Percentiles rank a stretch among this genome's conserved stretches.
Conservation (phyloP, 495 filamentous ascomycete species). For the Penicillium daleae region DNA sequence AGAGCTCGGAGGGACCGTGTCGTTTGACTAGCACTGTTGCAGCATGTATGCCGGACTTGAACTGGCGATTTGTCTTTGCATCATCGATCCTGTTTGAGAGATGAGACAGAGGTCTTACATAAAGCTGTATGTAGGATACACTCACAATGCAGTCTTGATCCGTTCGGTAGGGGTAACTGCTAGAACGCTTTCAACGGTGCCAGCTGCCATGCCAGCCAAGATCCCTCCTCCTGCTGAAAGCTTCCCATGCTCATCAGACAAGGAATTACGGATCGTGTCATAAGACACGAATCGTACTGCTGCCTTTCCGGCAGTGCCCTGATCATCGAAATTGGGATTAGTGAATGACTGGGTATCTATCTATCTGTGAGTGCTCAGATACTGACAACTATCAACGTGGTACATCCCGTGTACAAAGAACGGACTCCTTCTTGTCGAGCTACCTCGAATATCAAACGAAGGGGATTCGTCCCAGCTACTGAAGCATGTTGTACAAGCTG, state of each 20-base stretch:
- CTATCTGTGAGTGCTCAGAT: not conserved
- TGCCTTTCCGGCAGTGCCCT: constrained; percentile 66
- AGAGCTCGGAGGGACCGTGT: constrained; percentile 57
- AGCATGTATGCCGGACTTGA: constrained; percentile 56
- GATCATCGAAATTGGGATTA: not conserved
- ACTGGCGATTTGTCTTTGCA: constrained; percentile 55
- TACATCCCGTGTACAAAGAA: constrained; percentile 67
- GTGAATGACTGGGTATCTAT: not conserved
- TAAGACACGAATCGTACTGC: constrained; percentile 68
- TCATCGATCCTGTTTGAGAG: constrained; percentile 59
- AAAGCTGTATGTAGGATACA: not conserved
- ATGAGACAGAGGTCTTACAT: not conserved
- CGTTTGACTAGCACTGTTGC: constrained; percentile 49
- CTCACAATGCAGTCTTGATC: constrained; percentile 66
- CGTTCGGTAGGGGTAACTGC: constrained; percentile 69
- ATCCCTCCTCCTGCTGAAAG: constrained; percentile 60
- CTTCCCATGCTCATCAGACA: constrained; percentile 60
- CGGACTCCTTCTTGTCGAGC: constrained; percentile 57
- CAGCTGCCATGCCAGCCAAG: constrained; percentile 63
- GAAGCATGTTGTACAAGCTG: constrained; percentile 56
- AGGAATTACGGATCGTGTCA: constrained; percentile 64
- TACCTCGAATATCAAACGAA: constrained; percentile 53
- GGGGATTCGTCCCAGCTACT: constrained; percentile 52
- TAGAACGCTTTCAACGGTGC: constrained; percentile 59
- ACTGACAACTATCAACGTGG: constrained; percentile 56